Evolutionary conservation across 805 yeast genomes (phyloP).

Genomic region (Candida qinlingensis): DNA sequence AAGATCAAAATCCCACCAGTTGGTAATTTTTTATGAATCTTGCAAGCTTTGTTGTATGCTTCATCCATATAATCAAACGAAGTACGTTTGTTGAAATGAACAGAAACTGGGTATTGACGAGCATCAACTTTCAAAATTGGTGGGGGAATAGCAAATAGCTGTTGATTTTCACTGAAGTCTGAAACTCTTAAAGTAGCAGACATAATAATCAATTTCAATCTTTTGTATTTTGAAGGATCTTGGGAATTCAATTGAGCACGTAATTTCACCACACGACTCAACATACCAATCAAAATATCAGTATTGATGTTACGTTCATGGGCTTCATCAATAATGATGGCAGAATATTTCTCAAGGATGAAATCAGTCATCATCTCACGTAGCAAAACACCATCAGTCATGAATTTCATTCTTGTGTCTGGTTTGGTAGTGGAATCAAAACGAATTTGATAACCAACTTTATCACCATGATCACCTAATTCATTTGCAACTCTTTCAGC

Average conservation of each 20-base stretch:
- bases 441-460: conserved; percentile 78
- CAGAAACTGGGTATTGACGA: conserved; percentile 88
- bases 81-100: conserved; percentile 83
- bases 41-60: conserved; percentile 76
- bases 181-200: conserved; percentile 93
- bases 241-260: conserved; percentile 50
- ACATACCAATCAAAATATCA: conserved; percentile 91
- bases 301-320: conserved; percentile 96
- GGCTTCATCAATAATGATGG: conserved; percentile 91
- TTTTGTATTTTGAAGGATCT: conserved; percentile 46
- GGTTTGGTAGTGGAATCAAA: conserved; percentile 64
- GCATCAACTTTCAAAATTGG: conserved; percentile 89
- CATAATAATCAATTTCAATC: conserved; percentile 85
- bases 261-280: conserved; percentile 76
- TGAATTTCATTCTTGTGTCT: conserved; percentile 73
- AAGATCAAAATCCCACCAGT: conserved; percentile 92
- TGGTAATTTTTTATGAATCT: conserved; percentile 81
- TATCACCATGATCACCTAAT: conserved; percentile 62
- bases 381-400: conserved; percentile 92
- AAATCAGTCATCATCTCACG: conserved; percentile 93
- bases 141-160: conserved; percentile 66
- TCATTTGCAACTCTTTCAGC: conserved; percentile 75
- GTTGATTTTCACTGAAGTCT: conserved; percentile 81
- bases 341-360: conserved; percentile 73
- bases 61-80: conserved; percentile 77